Conservation (phyloP, 768 basidiomycete species). For the Mycena capillaripes region DNA sequence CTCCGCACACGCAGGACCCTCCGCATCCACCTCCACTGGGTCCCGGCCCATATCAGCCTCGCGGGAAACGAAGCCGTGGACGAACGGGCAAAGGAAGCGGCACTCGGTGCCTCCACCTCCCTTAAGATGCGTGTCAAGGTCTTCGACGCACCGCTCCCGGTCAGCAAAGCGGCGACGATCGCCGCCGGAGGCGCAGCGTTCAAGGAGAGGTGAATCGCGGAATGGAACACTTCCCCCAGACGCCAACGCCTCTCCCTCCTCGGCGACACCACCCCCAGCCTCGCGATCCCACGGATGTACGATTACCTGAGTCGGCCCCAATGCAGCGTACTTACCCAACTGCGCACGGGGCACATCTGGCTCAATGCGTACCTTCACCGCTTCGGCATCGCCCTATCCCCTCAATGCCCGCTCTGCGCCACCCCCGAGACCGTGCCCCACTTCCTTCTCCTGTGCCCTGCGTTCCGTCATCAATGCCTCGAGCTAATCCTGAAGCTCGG, state of each 20-base stretch:
- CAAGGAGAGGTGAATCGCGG: neutral
- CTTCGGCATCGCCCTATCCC: neutral
- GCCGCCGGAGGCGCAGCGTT: too few species aligned
- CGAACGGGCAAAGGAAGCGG: too few species aligned
- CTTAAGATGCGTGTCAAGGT: too few species aligned
- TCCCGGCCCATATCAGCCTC: too few species aligned
- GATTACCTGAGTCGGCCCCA: neutral
- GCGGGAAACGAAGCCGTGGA: too few species aligned
- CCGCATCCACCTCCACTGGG: too few species aligned
- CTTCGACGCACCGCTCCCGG: too few species aligned
- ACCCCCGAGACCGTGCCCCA: neutral
- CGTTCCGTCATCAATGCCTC: neutral
- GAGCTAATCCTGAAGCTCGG: neutral
- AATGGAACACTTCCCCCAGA: neutral
- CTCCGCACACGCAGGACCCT: too few species aligned
- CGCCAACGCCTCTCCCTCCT: neutral
- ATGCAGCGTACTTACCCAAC: neutral
- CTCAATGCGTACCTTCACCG: conserved; percentile 1
- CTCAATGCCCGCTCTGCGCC: neutral
- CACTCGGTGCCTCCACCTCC: too few species aligned
- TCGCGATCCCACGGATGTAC: neutral
- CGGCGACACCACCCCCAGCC: neutral
- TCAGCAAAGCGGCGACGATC: too few species aligned
- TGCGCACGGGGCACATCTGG: neutral
- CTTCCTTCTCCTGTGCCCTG: neutral